Percentiles rank a stretch among this genome's conserved stretches.
Evolutionary conservation across 2,329 filamentous ascomycete species (phyloP).

Genomic region (Pseudogymnoascus sp.): DNA sequence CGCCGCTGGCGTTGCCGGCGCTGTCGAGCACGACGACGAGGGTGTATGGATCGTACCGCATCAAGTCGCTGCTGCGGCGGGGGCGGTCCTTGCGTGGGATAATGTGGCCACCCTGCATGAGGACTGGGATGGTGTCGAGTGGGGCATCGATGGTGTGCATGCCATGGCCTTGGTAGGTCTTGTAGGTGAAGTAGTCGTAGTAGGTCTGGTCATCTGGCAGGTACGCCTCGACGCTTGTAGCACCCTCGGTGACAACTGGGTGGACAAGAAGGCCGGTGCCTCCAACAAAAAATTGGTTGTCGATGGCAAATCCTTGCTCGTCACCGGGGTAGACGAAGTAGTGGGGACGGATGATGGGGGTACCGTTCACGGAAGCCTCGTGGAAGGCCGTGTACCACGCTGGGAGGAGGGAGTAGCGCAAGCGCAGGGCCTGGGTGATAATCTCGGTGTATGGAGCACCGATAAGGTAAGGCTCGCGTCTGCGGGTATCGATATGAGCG

Average conservation of each 20-base stretch:
- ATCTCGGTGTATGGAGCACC: slow-evolving; percentile 80
- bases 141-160: slow-evolving; percentile 65
- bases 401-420: slow-evolving; percentile 83
- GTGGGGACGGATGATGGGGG: slow-evolving; percentile 83
- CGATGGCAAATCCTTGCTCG: slow-evolving; percentile 77
- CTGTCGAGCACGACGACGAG: slow-evolving; percentile 67
- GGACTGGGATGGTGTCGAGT: slow-evolving; percentile 75
- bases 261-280: slow-evolving; percentile 86
- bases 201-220: slow-evolving; percentile 84
- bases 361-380: slow-evolving; percentile 72
- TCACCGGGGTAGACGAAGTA: slow-evolving; percentile 86
- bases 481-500: slow-evolving; percentile 91
- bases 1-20: slow-evolving; percentile 65
- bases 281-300: slow-evolving; percentile 90
- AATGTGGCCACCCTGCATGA: slow-evolving; percentile 91
- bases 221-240: slow-evolving; percentile 68
- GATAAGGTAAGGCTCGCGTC: slow-evolving; percentile 84
- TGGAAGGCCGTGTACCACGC: slow-evolving; percentile 98
- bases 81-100: slow-evolving; percentile 84
- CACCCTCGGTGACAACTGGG: slow-evolving; percentile 73
- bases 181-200: slow-evolving; percentile 92
- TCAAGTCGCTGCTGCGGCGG: slow-evolving; percentile 74
- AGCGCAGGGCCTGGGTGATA: slow-evolving; percentile 76
- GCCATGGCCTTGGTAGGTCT: slow-evolving; percentile 60
- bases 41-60: slow-evolving; percentile 94